Evolutionary conservation across 306 rosid species (phyloP).

Genomic region (Medicago ruthenica): DNA sequence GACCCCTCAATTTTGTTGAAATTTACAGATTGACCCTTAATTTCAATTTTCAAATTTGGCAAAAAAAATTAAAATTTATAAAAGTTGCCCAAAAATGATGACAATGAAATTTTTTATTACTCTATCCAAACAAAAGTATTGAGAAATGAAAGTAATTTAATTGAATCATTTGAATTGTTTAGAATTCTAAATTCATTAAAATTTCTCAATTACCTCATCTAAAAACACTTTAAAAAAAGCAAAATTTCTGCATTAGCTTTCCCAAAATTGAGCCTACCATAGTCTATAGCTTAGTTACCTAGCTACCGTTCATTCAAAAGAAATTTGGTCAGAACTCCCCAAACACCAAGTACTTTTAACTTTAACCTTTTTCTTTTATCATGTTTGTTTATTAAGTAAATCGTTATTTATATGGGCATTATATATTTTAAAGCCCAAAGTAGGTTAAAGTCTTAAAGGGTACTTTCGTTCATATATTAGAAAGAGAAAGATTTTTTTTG

Average conservation of each 20-base stretch:
- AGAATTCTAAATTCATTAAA: too few species aligned
- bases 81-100: too few species aligned
- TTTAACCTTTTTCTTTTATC: constrained; percentile 28
- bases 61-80: too few species aligned
- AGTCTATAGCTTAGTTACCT: constrained; percentile 6
- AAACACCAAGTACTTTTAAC: constrained; percentile 15
- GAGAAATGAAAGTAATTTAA: too few species aligned
- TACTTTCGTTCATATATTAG: constrained; percentile 15
- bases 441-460: neutral
- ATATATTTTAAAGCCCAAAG: constrained; percentile 11
- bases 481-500: neutral
- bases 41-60: too few species aligned
- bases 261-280: constrained; percentile 31
- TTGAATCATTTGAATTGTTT: too few species aligned
- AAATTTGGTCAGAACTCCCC: constrained; percentile 43
- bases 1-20: too few species aligned
- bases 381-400: constrained; percentile 6
- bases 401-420: constrained; percentile 32
- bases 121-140: too few species aligned
- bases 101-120: too few species aligned
- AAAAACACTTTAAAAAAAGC: too few species aligned
- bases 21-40: too few species aligned
- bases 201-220: too few species aligned
- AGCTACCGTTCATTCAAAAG: constrained; percentile 42
- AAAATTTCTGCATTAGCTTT: constrained; percentile 39